Evolutionary conservation across 192 early-diverging fungal genomes (phyloP).

Genomic region (Cladochytrium replicatum): DNA sequence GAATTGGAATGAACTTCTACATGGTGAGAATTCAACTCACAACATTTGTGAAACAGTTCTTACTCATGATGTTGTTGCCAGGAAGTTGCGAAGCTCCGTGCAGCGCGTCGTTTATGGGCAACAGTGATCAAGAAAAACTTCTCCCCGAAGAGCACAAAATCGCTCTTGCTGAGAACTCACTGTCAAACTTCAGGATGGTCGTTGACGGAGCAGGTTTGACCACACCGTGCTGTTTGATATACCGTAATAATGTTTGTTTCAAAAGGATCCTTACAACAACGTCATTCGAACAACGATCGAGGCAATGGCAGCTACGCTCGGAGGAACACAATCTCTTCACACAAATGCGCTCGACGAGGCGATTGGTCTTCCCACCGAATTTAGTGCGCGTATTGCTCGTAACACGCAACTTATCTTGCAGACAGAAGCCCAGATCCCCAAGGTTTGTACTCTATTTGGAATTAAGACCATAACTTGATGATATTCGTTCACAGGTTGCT

Average conservation of each 20-base stretch:
- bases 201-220: slow-evolving; percentile 65
- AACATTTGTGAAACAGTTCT: no score
- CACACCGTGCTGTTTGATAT: background rate
- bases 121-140: slow-evolving; percentile 72
- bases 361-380: slow-evolving; percentile 75
- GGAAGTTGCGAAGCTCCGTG: slow-evolving; percentile 85
- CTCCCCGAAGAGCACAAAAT: slow-evolving; percentile 66
- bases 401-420: slow-evolving; percentile 88
- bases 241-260: background rate
- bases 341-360: slow-evolving; percentile 90
- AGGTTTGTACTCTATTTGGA: slow-evolving; percentile 21
- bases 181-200: slow-evolving; percentile 90
- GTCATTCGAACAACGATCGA: slow-evolving; percentile 80
- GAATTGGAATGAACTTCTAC: slow-evolving; percentile 90
- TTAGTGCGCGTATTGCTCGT: slow-evolving; percentile 75
- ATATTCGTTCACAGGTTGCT: slow-evolving; percentile 42
- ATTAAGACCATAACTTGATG: slow-evolving; percentile 1
- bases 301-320: slow-evolving; percentile 85
- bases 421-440: slow-evolving; percentile 77
- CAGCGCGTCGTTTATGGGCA: slow-evolving; percentile 79
- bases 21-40: slow-evolving; percentile 40
- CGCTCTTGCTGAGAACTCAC: slow-evolving; percentile 75
- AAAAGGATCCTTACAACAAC: slow-evolving; percentile 79
- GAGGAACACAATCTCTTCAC: slow-evolving; percentile 85
- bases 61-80: slow-evolving; percentile 8